phyloP scores from a whole-genome alignment of 2,329 filamentous ascomycete species.

The Seiridium cupressi region DNA sequence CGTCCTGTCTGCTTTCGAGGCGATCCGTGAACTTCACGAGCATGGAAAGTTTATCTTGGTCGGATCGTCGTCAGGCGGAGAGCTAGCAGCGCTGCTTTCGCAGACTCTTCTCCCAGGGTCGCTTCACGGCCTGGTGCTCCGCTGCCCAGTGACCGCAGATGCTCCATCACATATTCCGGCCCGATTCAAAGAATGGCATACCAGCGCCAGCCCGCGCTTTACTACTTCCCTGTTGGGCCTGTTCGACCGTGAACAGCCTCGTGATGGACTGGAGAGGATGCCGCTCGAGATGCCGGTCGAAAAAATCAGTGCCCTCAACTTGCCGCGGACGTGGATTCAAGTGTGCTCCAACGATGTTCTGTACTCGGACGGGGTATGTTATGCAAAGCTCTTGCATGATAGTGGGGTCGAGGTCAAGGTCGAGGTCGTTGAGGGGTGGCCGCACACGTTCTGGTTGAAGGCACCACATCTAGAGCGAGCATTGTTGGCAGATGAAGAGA shows the following conservation, averaged over 20 bases:
- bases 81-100: constrained; percentile 43
- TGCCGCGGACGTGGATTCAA: constrained; percentile 47
- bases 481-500: constrained; percentile 37
- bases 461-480: constrained; percentile 39
- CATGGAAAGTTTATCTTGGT: constrained; percentile 30
- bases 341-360: constrained; percentile 49
- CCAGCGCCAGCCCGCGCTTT: constrained; percentile 36
- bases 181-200: constrained; percentile 34
- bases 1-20: constrained; percentile 34
- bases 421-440: constrained; percentile 43
- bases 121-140: constrained; percentile 40
- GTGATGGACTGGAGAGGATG: constrained; percentile 38
- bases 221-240: constrained; percentile 30
- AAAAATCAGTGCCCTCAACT: constrained; percentile 21
- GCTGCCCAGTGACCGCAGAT: constrained; percentile 47
- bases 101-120: constrained; percentile 25
- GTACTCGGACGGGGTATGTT: constrained; percentile 51
- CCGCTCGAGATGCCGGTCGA: constrained; percentile 36
- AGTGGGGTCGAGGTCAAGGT: constrained; percentile 38
- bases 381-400: constrained; percentile 38
- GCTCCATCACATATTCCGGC: constrained; percentile 38
- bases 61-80: constrained; percentile 47
- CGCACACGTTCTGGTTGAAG: constrained; percentile 53
- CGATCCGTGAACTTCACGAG: constrained; percentile 16
- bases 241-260: constrained; percentile 31